A percentile compares a stretch with the other conserved stretches of the same genome.
phyloP scores from a whole-genome alignment of 176 grass and related monocot genomes.

The Carex kokanica region DNA sequence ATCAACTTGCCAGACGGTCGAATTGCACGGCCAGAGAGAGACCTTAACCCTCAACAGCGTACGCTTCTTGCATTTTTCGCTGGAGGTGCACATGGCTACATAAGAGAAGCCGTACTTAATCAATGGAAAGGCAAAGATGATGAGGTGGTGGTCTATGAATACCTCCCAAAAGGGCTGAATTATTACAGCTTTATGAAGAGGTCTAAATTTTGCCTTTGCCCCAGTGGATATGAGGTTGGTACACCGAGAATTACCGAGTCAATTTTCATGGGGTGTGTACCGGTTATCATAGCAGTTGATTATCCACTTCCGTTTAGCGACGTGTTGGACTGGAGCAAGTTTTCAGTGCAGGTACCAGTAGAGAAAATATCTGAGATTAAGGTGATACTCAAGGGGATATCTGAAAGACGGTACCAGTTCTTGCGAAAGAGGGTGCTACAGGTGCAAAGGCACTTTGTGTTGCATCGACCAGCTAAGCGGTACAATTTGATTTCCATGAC shows the following conservation, averaged over 20 bases:
- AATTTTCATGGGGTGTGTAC: conserved; percentile 64
- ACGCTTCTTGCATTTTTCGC: conserved; percentile 77
- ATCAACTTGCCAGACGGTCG: conserved; percentile 69
- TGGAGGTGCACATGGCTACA: conserved; percentile 56
- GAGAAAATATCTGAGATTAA: conserved; percentile 77
- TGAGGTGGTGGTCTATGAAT: conserved; percentile 56
- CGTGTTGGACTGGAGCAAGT: conserved; percentile 82
- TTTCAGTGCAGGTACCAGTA: conserved; percentile 57
- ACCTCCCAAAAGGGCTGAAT: conserved; percentile 56
- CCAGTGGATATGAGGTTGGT: conserved; percentile 82
- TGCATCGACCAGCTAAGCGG: conserved; percentile 53
- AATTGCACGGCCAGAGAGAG: conserved; percentile 36
- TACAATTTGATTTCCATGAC: conserved; percentile 84
- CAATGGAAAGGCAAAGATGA: conserved; percentile 53
- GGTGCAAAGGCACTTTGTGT: conserved; percentile 67
- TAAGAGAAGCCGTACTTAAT: conserved; percentile 42
- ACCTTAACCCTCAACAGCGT: conserved; percentile 22
- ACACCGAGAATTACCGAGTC: conserved; percentile 79
- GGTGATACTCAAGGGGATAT: conserved; percentile 43
- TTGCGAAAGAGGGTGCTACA: conserved; percentile 51
- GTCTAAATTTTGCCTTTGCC: conserved; percentile 82
- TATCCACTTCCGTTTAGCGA: conserved; percentile 74
- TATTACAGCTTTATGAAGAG: conserved; percentile 56
- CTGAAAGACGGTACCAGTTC: conserved; percentile 59
- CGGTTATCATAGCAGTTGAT: conserved; percentile 62